These are phyloP conservation scores for Ophiostoma ips DNA, from an alignment of 2,329 filamentous ascomycete genomes.

Conservation along the genomic window DNA sequence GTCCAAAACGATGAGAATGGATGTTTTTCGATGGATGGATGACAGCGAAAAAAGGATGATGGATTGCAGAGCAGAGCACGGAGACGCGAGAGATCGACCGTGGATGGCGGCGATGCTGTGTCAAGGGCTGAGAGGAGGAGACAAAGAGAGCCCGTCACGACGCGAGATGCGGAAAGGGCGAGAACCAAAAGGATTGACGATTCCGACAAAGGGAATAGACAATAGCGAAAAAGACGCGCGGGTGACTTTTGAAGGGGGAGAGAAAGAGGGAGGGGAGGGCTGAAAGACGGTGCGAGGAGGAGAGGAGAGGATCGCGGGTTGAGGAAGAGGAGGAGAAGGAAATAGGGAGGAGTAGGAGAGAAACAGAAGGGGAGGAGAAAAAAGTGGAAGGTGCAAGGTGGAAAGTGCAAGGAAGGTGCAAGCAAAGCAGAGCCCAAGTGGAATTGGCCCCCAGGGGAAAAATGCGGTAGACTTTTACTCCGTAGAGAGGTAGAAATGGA, in stretches of 20 bases:
- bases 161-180: too few species aligned
- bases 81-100: too few species aligned
- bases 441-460: too few species aligned
- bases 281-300: neutral
- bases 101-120: too few species aligned
- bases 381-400: neutral
- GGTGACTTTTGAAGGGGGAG: too few species aligned
- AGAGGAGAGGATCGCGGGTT: neutral
- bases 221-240: too few species aligned
- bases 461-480: neutral
- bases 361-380: conserved; percentile 5
- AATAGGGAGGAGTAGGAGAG: conserved; percentile 1
- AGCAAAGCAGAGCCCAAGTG: too few species aligned
- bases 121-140: too few species aligned
- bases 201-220: too few species aligned
- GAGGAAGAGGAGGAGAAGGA: neutral
- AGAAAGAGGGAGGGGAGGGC: neutral
- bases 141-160: too few species aligned
- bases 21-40: too few species aligned
- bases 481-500: neutral
- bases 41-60: neutral
- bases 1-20: neutral
- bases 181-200: too few species aligned
- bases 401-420: conserved; percentile 1
- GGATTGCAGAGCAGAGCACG: neutral